Conservation (phyloP, 306 rosid species). For the Boehmeria nivea region DNA sequence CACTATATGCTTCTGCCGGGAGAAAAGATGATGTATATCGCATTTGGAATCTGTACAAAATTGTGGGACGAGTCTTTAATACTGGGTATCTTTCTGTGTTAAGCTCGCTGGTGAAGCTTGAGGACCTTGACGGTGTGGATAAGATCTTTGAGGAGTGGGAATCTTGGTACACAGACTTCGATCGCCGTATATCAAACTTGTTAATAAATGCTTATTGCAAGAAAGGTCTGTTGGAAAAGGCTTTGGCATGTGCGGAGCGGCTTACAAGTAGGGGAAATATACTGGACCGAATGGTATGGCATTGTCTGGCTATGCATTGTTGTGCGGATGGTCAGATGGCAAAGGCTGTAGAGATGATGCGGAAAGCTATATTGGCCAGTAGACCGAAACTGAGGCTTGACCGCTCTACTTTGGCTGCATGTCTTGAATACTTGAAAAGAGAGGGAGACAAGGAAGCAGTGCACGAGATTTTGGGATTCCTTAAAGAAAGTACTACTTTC, state of each 20-base stretch:
- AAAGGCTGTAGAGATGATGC: conserved; percentile 51
- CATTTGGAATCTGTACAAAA: conserved; percentile 45
- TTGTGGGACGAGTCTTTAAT: conserved; percentile 2
- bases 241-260: conserved; percentile 36
- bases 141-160: conserved; percentile 64
- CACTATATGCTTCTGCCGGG: conserved; percentile 39
- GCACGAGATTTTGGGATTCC: conserved; percentile 34
- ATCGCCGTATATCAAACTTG: conserved; percentile 44
- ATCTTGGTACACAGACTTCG: conserved; percentile 30
- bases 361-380: conserved; percentile 30
- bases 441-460: conserved; percentile 43
- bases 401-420: conserved; percentile 27
- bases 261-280: conserved; percentile 45
- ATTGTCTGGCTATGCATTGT: conserved; percentile 43
- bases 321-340: conserved; percentile 36
- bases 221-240: conserved; percentile 47
- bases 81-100: conserved; percentile 45
- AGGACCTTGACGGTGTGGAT: conserved; percentile 60
- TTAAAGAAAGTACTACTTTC: conserved; percentile 22
- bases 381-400: conserved; percentile 26
- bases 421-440: conserved; percentile 54
- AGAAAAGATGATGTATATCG: conserved; percentile 57
- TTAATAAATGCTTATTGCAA: conserved; percentile 52
- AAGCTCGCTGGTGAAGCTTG: conserved; percentile 55
- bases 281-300: conserved; percentile 40